These are phyloP conservation scores for Alternaria postmessia DNA, from an alignment of 2,329 filamentous ascomycete genomes.

Conservation along the genomic window DNA sequence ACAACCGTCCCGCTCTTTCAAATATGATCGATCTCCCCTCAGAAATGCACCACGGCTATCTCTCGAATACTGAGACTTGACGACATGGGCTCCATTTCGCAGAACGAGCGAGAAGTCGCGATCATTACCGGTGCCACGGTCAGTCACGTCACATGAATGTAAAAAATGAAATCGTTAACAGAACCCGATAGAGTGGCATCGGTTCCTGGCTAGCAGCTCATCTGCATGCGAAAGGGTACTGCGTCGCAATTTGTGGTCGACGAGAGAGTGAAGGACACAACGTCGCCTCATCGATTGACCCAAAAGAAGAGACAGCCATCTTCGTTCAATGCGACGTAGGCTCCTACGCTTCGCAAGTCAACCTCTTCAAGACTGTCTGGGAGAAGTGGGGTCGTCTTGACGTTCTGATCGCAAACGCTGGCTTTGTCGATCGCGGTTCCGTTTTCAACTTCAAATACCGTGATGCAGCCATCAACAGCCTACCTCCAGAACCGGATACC, in stretches of 20 bases:
- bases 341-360: slow-evolving; percentile 57
- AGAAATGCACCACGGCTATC: too few species aligned
- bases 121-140: too few species aligned
- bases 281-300: slow-evolving; percentile 26
- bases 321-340: slow-evolving; percentile 58
- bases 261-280: slow-evolving; percentile 47
- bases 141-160: too few species aligned
- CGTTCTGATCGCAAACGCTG: slow-evolving; percentile 60
- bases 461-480: slow-evolving; percentile 30
- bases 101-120: too few species aligned
- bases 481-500: slow-evolving; percentile 57
- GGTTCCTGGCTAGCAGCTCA: slow-evolving; percentile 54
- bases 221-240: slow-evolving; percentile 34
- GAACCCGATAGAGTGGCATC: slow-evolving; percentile 55
- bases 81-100: too few species aligned
- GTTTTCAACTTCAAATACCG: slow-evolving; percentile 54
- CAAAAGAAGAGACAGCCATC: slow-evolving; percentile 42
- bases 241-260: slow-evolving; percentile 53
- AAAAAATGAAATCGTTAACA: too few species aligned
- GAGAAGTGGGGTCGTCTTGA: slow-evolving; percentile 58
- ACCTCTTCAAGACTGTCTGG: slow-evolving; percentile 55
- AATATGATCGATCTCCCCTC: too few species aligned
- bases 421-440: slow-evolving; percentile 57
- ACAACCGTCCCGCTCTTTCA: too few species aligned
- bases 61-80: too few species aligned